Conservation (phyloP, 2,329 filamentous ascomycete species). For the Xylariaceae sp. region DNA sequence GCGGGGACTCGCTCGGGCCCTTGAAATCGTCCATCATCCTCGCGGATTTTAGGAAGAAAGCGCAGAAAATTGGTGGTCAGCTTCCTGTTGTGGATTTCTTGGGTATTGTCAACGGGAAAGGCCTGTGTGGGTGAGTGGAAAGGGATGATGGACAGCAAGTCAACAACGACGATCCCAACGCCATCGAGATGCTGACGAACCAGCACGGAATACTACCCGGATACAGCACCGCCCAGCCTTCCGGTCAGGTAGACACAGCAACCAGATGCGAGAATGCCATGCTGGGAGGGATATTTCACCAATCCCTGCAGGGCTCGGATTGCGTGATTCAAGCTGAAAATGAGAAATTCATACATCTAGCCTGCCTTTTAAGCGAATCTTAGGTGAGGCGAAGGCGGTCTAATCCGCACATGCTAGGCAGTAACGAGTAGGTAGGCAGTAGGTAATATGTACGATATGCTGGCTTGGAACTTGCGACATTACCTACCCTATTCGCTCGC, state of each 20-base stretch:
- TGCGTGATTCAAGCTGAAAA: background rate
- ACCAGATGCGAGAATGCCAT: background rate
- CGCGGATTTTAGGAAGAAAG: background rate
- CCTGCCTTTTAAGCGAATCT: background rate
- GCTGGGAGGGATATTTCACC: background rate
- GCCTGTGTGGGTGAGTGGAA: too few relatives aligned
- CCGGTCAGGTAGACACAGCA: background rate
- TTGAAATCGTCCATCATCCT: conserved; percentile 13
- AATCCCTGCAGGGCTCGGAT: background rate
- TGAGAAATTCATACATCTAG: background rate
- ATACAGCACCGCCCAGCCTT: background rate
- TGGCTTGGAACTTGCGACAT: too few relatives aligned
- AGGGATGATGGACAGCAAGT: too few relatives aligned
- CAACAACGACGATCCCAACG: background rate
- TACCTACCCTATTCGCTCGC: background rate
- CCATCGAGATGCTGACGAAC: background rate
- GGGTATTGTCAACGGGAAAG: too few relatives aligned
- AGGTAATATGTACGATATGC: too few relatives aligned
- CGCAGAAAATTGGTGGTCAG: background rate
- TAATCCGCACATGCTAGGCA: background rate
- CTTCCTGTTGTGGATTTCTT: too few relatives aligned
- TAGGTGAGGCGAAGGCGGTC: background rate
- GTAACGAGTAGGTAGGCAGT: too few relatives aligned
- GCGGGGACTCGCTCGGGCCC: conserved; percentile 3
- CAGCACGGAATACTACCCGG: too few relatives aligned